Evolutionary conservation across 352 stramenopile genomes (phyloP).

Genomic region (Phytopythium cucurbitacearum): DNA sequence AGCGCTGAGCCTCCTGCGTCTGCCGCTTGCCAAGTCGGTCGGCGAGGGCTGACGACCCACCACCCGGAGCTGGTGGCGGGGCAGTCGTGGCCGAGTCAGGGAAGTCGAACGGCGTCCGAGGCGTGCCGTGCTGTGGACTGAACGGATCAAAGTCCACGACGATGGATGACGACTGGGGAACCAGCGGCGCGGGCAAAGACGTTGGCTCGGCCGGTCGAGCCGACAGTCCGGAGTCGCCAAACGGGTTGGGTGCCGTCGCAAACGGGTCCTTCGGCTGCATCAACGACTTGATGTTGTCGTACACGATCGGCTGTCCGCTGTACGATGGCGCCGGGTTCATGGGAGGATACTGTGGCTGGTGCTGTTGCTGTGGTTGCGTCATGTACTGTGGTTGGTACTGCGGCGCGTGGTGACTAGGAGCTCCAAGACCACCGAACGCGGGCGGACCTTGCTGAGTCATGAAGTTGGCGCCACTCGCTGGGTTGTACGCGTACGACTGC

Average conservation of each 20-base stretch:
- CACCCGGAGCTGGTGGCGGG: constrained; percentile 3
- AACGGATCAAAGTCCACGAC: constrained; percentile 76
- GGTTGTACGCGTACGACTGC: constrained; percentile 12
- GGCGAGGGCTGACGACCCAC: constrained; percentile 16
- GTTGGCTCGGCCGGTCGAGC: constrained; percentile 23
- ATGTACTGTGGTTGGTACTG: constrained; percentile 23
- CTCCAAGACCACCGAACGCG: constrained; percentile 35
- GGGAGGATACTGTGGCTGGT: constrained; percentile 12
- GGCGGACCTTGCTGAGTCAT: constrained; percentile 55
- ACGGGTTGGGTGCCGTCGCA: constrained; percentile 18
- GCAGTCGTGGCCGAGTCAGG: constrained; percentile 12
- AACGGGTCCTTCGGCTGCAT: constrained; percentile 56
- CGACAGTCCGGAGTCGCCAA: constrained; percentile 6
- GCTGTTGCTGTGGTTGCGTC: constrained; percentile 23
- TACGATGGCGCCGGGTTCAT: constrained; percentile 31
- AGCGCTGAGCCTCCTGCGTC: constrained; percentile 62
- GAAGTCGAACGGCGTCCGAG: constrained; percentile 45
- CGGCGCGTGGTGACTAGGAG: constrained; percentile 9
- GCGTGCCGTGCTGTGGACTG: constrained; percentile 49
- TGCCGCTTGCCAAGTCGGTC: constrained; percentile 53
- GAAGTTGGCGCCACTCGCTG: constrained; percentile 31
- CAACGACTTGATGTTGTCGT: constrained; percentile 83
- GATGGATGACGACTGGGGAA: constrained; percentile 28
- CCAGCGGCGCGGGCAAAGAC: constrained; percentile 13
- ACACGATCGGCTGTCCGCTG: constrained; percentile 51